Conservation (phyloP, 768 basidiomycete species). For the Omphalotus guepiniiformis region DNA sequence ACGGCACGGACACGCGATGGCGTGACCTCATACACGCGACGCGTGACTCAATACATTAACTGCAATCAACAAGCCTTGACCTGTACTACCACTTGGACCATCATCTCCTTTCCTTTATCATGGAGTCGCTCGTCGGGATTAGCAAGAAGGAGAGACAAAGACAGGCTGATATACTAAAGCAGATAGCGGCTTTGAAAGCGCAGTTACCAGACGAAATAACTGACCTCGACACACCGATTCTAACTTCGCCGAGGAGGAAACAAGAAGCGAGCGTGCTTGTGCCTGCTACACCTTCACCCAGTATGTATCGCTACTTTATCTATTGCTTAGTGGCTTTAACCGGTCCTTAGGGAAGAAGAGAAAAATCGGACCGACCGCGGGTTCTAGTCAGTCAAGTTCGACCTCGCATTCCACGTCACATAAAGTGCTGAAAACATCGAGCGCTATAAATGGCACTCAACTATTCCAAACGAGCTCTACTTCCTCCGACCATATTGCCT, state of each 20-base stretch:
- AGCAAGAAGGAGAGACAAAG: slow-evolving; percentile 30
- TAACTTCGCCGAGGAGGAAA: slow-evolving; percentile 47
- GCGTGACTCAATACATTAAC: slow-evolving; percentile 8
- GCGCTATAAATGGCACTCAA: no score
- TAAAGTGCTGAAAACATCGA: no score
- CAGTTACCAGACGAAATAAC: slow-evolving; percentile 40
- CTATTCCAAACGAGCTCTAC: slow-evolving; percentile 11
- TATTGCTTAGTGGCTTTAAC: slow-evolving; percentile 9
- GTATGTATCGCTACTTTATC: slow-evolving; percentile 32
- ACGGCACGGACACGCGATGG: slow-evolving; percentile 17
- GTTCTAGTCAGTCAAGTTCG: no score
- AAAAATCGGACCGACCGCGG: slow-evolving; percentile 39
- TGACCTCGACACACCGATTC: slow-evolving; percentile 15
- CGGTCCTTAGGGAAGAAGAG: slow-evolving; percentile 37
- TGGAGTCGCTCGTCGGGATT: slow-evolving; percentile 55
- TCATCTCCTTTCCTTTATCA: slow-evolving; percentile 18
- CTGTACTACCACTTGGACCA: not conserved
- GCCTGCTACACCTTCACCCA: slow-evolving; percentile 53
- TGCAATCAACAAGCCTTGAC: slow-evolving; percentile 9
- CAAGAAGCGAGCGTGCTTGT: slow-evolving; percentile 34
- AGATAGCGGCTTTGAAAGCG: slow-evolving; percentile 55
- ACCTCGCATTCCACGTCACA: no score
- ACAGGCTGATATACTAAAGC: slow-evolving; percentile 45
- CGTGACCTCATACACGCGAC: slow-evolving; percentile 2
- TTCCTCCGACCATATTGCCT: slow-evolving; percentile 10